A percentile compares a stretch with the other conserved stretches of the same genome.
phyloP scores from a whole-genome alignment of 1,284 basidiomycete species.

The Leccinum huronense region DNA sequence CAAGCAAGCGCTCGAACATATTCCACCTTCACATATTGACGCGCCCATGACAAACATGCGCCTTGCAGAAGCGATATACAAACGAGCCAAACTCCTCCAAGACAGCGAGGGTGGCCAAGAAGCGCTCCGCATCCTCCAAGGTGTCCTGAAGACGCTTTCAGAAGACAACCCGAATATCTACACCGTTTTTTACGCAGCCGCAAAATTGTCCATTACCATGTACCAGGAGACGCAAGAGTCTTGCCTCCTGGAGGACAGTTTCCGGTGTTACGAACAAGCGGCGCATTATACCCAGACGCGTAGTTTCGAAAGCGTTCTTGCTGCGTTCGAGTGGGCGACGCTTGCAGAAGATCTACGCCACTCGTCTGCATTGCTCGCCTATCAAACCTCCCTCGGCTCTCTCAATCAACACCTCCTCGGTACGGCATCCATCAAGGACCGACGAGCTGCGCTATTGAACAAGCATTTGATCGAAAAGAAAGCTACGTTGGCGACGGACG shows the following conservation, averaged over 20 bases:
- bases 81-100: background rate
- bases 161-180: conserved; percentile 6
- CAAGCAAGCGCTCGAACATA: conserved; percentile 10
- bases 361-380: conserved; percentile 26
- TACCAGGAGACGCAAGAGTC: background rate
- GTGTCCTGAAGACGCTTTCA: conserved; percentile 6
- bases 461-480: background rate
- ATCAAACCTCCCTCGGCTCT: conserved; percentile 19
- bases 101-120: conserved; percentile 2
- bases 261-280: conserved; percentile 18
- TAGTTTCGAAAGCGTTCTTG: conserved; percentile 10
- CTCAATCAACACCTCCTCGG: conserved; percentile 24
- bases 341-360: conserved; percentile 17
- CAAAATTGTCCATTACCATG: background rate
- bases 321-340: conserved; percentile 19
- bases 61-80: conserved; percentile 11
- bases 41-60: background rate
- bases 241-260: conserved; percentile 18
- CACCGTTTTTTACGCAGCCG: conserved; percentile 1
- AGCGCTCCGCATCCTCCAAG: conserved; percentile 5
- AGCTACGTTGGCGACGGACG: conserved; percentile 24
- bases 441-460: conserved; percentile 15
- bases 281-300: conserved; percentile 2
- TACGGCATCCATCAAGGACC: conserved; percentile 21
- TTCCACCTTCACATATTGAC: conserved; percentile 19